Percentiles rank a stretch among this genome's conserved stretches.
Conservation (phyloP, 1,139 yeast genomes). For the Protomyces macrosporus region DNA sequence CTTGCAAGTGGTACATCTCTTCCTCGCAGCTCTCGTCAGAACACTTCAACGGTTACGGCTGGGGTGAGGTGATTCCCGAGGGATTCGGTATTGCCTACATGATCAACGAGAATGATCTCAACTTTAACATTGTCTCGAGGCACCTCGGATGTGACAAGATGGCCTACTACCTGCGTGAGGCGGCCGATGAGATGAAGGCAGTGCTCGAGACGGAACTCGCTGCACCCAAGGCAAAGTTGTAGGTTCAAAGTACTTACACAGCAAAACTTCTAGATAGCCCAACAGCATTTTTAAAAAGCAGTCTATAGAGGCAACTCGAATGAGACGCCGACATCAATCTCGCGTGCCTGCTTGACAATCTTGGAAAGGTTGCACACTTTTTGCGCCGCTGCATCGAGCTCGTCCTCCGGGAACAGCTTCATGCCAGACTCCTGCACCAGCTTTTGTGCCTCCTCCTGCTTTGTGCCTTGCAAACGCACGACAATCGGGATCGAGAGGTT, state of each 20-base stretch:
- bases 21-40: conserved; percentile 89
- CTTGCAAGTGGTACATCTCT: conserved; percentile 79
- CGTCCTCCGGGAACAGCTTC: conserved; percentile 85
- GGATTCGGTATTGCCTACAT: conserved; percentile 94
- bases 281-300: too few species aligned
- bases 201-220: conserved; percentile 45
- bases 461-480: conserved; percentile 98
- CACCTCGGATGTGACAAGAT: conserved; percentile 63
- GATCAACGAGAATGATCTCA: conserved; percentile 79
- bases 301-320: conserved; percentile 46
- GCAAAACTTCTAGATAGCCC: too few species aligned
- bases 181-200: conserved; percentile 77
- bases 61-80: conserved; percentile 90
- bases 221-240: conserved; percentile 21
- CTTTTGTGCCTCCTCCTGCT: conserved; percentile 81
- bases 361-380: conserved; percentile 57
- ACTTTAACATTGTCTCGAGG: conserved; percentile 78
- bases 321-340: conserved; percentile 48
- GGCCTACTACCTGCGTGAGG: conserved; percentile 64
- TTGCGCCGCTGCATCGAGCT: conserved; percentile 95
- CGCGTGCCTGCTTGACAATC: conserved; percentile 42
- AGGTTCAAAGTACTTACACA: not conserved
- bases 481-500: conserved; percentile 89
- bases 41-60: conserved; percentile 88
- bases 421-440: conserved; percentile 84